Evolutionary conservation across 768 basidiomycete species (phyloP).

Genomic region (Epithele typhae): DNA sequence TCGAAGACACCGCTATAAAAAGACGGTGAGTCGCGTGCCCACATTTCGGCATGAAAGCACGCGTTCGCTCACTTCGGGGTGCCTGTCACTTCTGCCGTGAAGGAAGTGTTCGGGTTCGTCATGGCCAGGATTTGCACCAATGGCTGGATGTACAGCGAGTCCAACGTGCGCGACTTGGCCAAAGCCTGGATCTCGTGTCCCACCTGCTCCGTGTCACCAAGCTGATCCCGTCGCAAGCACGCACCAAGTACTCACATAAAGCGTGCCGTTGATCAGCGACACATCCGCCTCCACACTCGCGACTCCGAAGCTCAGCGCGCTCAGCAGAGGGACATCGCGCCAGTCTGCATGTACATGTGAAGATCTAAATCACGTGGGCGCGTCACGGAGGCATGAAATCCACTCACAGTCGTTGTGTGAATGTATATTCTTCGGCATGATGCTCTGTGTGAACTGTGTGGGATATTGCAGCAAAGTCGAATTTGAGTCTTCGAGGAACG

Average conservation of each 20-base stretch:
- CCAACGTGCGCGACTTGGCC: slow-evolving; percentile 39
- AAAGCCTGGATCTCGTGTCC: slow-evolving; percentile 43
- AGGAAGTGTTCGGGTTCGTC: slow-evolving; percentile 39
- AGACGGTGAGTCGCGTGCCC: no score
- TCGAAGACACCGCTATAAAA: slow-evolving; percentile 50
- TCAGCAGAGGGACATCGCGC: slow-evolving; percentile 46
- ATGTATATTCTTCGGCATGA: slow-evolving; percentile 46
- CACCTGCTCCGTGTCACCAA: slow-evolving; percentile 32
- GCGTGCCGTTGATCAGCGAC: slow-evolving; percentile 39
- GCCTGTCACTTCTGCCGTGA: slow-evolving; percentile 37
- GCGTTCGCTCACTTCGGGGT: slow-evolving; percentile 34
- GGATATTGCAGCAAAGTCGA: slow-evolving; percentile 40
- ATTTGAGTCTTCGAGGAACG: slow-evolving; percentile 25
- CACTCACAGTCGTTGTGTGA: slow-evolving; percentile 51
- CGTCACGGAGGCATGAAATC: background rate
- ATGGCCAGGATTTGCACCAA: slow-evolving; percentile 35
- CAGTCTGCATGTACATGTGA: slow-evolving; percentile 34
- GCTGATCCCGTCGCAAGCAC: background rate
- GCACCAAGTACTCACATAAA: slow-evolving; percentile 31
- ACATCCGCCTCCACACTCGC: slow-evolving; percentile 53
- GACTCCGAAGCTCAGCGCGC: slow-evolving; percentile 45
- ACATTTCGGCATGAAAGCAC: background rate
- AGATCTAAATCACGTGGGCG: background rate
- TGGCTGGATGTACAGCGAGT: slow-evolving; percentile 45
- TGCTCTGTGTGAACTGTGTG: slow-evolving; percentile 42